These are phyloP conservation scores for Epichloe coenophiala DNA, from an alignment of 2,329 filamentous ascomycete genomes.

Conservation along the genomic window DNA sequence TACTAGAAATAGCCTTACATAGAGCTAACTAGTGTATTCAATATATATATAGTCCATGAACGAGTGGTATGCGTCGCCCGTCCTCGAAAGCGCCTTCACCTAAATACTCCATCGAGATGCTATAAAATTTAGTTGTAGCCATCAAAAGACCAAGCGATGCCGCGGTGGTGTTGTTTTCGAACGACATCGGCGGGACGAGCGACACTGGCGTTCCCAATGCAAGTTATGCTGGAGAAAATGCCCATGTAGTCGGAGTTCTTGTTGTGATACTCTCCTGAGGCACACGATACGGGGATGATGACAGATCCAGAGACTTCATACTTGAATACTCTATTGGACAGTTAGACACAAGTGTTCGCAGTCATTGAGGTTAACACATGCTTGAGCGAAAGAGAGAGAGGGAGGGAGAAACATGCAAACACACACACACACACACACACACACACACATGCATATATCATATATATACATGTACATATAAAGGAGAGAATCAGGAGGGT, in stretches of 20 bases:
- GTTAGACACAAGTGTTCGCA: background rate
- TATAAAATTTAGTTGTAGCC: background rate
- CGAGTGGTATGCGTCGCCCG: too few relatives aligned
- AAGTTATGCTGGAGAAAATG: constrained; percentile 3
- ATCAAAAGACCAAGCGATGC: constrained; percentile 4
- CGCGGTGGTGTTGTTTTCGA: background rate
- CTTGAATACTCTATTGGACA: background rate
- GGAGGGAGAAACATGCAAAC: too few relatives aligned
- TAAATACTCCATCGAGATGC: background rate
- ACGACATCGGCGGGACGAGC: background rate
- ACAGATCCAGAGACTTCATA: constrained; percentile 20
- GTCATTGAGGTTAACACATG: too few relatives aligned
- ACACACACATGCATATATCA: too few relatives aligned
- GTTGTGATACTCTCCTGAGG: background rate
- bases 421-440: too few relatives aligned
- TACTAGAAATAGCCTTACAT: too few relatives aligned
- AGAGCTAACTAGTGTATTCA: too few relatives aligned
- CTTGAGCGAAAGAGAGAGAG: too few relatives aligned
- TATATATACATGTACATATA: too few relatives aligned
- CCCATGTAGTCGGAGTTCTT: background rate
- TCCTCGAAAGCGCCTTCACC: too few relatives aligned
- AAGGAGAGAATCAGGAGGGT: background rate
- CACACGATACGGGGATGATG: constrained; percentile 8
- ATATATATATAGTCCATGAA: too few relatives aligned
- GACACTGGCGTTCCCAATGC: background rate